These are phyloP conservation scores for Metschnikowia borealis DNA, from an alignment of 805 yeast species.

Conservation along the genomic window DNA sequence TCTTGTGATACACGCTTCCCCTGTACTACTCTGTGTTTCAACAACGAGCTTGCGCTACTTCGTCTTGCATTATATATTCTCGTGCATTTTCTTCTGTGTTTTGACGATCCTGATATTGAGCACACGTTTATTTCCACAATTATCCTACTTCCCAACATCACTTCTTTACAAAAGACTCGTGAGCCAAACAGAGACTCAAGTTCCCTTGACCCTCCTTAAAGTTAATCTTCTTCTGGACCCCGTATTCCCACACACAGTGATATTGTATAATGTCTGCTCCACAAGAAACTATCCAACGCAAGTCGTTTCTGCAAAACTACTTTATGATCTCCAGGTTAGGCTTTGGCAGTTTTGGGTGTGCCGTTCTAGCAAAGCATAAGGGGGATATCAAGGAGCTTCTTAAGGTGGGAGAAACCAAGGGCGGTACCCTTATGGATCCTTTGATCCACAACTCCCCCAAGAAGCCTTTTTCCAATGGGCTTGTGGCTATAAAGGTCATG, in stretches of 20 bases:
- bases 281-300: slow-evolving; percentile 7
- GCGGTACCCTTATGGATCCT: slow-evolving; percentile 53
- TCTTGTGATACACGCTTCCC: background rate
- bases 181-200: background rate
- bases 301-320: slow-evolving; percentile 30
- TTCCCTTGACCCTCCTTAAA: background rate
- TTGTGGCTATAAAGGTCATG: slow-evolving; percentile 80
- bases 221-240: background rate
- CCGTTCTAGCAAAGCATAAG: slow-evolving; percentile 55
- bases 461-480: slow-evolving; percentile 22
- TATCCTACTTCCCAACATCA: background rate
- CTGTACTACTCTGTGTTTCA: slow-evolving; percentile 2
- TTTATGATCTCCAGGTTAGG: slow-evolving; percentile 55
- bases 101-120: background rate
- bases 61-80: background rate
- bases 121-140: background rate
- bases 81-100: background rate
- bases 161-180: background rate
- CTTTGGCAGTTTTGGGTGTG: slow-evolving; percentile 73
- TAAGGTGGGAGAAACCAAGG: slow-evolving; percentile 14
- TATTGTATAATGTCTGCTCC: background rate
- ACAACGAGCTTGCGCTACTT: background rate
- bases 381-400: slow-evolving; percentile 19
- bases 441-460: slow-evolving; percentile 18
- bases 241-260: background rate